A percentile compares a stretch with the other conserved stretches of the same genome.
Conservation (phyloP, 495 filamentous ascomycete genomes). For the Xeromyces bisporus region DNA sequence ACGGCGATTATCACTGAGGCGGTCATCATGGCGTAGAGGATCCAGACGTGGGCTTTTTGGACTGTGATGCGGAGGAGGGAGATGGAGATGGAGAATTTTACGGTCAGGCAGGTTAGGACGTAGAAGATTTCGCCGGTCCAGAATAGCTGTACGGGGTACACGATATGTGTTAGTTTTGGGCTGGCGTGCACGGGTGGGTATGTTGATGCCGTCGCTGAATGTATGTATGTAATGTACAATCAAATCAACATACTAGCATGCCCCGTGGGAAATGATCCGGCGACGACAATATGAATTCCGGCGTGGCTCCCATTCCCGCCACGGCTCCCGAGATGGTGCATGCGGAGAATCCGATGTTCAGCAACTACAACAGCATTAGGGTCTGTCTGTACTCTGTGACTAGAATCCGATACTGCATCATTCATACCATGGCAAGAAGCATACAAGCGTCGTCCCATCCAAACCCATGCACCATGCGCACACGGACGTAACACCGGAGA, state of each 20-base stretch:
- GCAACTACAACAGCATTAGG: conserved; percentile 3
- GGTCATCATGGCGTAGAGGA: conserved; percentile 15
- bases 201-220: too few relatives aligned
- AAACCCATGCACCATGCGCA: conserved; percentile 13
- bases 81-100: conserved; percentile 21
- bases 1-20: conserved; percentile 11
- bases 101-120: conserved; percentile 16
- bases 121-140: conserved; percentile 20
- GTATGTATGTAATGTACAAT: neutral
- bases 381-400: neutral
- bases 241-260: conserved; percentile 11
- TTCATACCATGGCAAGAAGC: conserved; percentile 15
- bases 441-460: conserved; percentile 20
- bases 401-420: neutral
- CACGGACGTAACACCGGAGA: conserved; percentile 17
- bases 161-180: neutral
- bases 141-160: conserved; percentile 9
- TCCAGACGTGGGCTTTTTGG: conserved; percentile 10
- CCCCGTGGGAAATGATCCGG: conserved; percentile 10
- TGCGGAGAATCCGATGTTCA: conserved; percentile 14
- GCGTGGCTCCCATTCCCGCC: conserved; percentile 15
- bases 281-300: conserved; percentile 7
- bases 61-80: conserved; percentile 22
- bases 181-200: neutral
- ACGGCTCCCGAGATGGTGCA: conserved; percentile 15